These are phyloP conservation scores for Coelastrella sp. DNA, from an alignment of 139 green algal species.

Conservation along the genomic window DNA sequence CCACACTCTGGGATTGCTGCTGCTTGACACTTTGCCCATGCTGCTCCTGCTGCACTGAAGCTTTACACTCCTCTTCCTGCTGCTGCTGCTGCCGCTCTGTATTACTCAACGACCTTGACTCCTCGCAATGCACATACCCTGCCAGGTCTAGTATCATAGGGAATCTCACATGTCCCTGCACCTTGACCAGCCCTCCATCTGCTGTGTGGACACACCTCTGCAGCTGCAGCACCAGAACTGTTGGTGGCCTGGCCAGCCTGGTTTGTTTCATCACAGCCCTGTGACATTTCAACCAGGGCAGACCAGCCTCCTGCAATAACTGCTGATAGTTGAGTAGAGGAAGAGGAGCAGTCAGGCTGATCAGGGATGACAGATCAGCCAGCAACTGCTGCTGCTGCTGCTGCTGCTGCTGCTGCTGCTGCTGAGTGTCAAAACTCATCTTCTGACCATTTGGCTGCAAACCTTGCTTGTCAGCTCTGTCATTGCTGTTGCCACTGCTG, in stretches of 20 bases:
- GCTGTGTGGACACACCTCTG: constrained; percentile 4
- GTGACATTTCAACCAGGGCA: not conserved
- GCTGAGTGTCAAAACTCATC: not conserved
- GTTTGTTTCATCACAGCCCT: constrained; percentile 8
- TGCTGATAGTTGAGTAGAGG: constrained; percentile 26
- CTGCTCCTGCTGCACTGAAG: constrained; percentile 17
- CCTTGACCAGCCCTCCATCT: not conserved
- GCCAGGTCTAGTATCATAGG: constrained; percentile 5
- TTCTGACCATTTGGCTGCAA: no score
- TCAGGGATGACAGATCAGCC: not conserved
- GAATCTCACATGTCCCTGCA: constrained; percentile 36
- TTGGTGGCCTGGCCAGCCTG: not conserved
- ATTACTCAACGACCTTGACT: no score
- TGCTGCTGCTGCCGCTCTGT: constrained; percentile 27
- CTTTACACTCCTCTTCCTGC: not conserved
- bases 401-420: not conserved
- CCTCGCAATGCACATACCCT: not conserved
- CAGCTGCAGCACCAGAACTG: constrained; percentile 43
- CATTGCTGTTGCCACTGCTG: not conserved
- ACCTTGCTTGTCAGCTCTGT: no score
- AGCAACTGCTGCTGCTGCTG: constrained; percentile 24
- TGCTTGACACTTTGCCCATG: not conserved
- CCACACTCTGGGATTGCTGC: not conserved
- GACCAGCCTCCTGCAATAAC: not conserved
- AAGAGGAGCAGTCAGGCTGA: not conserved